Evolutionary conservation across 805 yeast species (phyloP), one percentile per base, ranked within the genome.

Genomic region (Spencermartinsiella europaea): DNA sequence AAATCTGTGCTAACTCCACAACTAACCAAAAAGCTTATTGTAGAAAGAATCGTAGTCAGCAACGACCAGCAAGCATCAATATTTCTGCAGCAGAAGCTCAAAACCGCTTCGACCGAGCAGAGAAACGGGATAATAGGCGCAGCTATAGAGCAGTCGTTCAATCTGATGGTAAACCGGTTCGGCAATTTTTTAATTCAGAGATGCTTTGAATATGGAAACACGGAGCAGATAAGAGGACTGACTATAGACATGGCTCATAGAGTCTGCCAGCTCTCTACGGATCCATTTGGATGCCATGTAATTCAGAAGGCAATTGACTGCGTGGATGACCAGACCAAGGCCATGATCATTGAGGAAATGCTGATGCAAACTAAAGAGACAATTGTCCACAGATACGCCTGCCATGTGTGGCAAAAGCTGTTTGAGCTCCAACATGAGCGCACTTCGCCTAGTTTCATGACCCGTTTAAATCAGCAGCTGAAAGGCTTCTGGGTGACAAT

Each of bases 381-480:
- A 2, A 58, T 70, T 42, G 56, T 56, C 22, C 68, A 71, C 40
- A 52, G 65, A n/a, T 66, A 63, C 40, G 72, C 73, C 5, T 66
- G 70, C 38, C 74, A 70, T 41, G 74, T 70, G 2, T 70, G 74
- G 74, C 74, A 70, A 46, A 68, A 69, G 54, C 54, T 69, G 36
- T 58, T 70, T 46, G 71, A 68, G 49, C 57, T 64, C 15, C 56
- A 67, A 7, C 63, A 68, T 65, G 53, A 56, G 31, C 40, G 52
- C 36, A n/a, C 49, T 8, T 15, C 53, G 42, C 21, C 39, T 15
- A 35, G 38, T 12, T 59, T 64, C 27, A 63, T 66, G 66, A 45
- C 42, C 10, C 49, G 44, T 7, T 60, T 66, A 21, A 65, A 65
- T 43, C 46, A 46, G 17, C 61, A 57, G 28, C 58, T 66, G n/a